Evolutionary conservation across 371 early-diverging fungal species (phyloP), one percentile per base, ranked within the genome.

Genomic region (Mortierella sp.): DNA sequence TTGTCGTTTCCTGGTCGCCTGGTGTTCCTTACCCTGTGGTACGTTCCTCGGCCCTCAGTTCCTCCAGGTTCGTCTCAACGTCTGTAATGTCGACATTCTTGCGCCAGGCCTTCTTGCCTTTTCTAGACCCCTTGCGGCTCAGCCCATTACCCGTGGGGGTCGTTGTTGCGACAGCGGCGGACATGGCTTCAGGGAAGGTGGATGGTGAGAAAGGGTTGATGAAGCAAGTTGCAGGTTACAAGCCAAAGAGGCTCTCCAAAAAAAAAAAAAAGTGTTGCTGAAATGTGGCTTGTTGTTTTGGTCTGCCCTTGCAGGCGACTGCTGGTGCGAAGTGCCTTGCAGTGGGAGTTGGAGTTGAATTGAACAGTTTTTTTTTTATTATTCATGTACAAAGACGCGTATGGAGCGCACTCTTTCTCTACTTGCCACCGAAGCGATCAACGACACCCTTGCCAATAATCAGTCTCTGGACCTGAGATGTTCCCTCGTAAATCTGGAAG

Each of bases 401-500:
- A 17, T 54, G n/a, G n/a, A n/a, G n/a, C 43, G 22, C 17, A 50
- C 21, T 25, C 28, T 16, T 31, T 53, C 22, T 73, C 59, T 73
- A 73, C 67, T 67, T 67, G 67, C 56, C 34, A 25, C 67, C 55
- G 31, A 34, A 34, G 34, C 74, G 74, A 60, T 73, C 74, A 56
- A 73, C 74, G n/a, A 73, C 67, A 27, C 74, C 74, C 63, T 67
- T 73, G 37, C 74, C 74, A 73, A 96, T 93, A 59, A 98, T 91
- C 54, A 96, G 79, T 48, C 97, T 88, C 84, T 97, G 97, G 73
- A 97, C 94, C 84, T 98, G 96, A 17, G 91, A 89, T 6, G 98
- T 98, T 55, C 98, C 98, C 81, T 98, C 98, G 74, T 97, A 98
- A 59, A 98, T 97, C 83, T 91, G 92, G 84, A 95, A 96, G 70